phyloP scores from a whole-genome alignment of 495 filamentous ascomycete species.

The Neurospora tetrasperma region DNA sequence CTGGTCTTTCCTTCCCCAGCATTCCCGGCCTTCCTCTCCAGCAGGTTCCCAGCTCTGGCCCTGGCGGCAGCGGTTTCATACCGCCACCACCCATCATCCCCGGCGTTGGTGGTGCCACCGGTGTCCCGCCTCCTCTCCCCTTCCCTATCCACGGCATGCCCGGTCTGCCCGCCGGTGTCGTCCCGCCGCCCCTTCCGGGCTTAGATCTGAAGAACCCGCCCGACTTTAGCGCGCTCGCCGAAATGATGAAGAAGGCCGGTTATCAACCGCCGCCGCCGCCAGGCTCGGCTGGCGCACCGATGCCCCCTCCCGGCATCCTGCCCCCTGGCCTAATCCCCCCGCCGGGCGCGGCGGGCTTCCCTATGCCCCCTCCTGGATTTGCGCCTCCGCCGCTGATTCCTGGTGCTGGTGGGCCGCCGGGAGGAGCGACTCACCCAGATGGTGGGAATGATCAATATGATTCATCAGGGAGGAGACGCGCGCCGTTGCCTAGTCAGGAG shows the following conservation, averaged over 20 bases:
- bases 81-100: conserved; percentile 22
- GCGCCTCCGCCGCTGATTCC: conserved; percentile 21
- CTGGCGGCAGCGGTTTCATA: conserved; percentile 14
- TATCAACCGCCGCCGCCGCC: conserved; percentile 37
- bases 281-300: conserved; percentile 9
- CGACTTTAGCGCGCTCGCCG: conserved; percentile 57
- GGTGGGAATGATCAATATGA: conserved; percentile 5
- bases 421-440: not conserved
- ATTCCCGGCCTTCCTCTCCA: conserved; percentile 42
- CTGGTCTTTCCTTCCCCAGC: conserved; percentile 30
- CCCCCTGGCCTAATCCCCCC: conserved; percentile 44
- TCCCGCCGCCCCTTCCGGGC: conserved; percentile 37
- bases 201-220: conserved; percentile 50
- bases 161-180: conserved; percentile 36
- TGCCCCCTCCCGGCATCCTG: conserved; percentile 35
- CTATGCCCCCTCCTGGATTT: conserved; percentile 33
- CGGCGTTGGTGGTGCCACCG: not conserved
- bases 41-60: conserved; percentile 15
- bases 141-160: conserved; percentile 29
- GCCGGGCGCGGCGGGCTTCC: conserved; percentile 30
- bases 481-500: conserved; percentile 69
- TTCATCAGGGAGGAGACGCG: conserved; percentile 36
- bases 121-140: conserved; percentile 24
- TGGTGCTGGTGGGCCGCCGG: conserved; percentile 21
- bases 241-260: conserved; percentile 50